Conservation (phyloP, 2,329 filamentous ascomycete species). For the Fusarium sp. region DNA sequence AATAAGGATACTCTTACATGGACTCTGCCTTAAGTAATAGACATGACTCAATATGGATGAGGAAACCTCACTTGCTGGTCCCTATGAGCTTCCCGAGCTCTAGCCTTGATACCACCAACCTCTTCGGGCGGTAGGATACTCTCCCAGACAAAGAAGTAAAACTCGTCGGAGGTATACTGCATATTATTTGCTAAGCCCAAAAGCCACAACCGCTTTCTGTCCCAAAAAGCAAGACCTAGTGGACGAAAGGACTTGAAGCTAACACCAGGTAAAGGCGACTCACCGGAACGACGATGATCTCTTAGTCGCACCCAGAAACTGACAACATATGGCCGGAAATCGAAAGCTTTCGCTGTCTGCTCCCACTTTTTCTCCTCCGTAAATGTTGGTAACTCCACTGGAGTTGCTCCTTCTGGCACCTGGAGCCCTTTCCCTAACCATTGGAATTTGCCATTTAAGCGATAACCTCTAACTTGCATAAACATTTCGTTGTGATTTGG, state of each 20-base stretch:
- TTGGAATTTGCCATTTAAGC: not conserved
- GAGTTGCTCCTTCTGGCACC: not conserved
- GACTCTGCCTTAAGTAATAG: too few species aligned
- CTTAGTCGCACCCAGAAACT: not conserved
- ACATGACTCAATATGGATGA: too few species aligned
- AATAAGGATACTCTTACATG: too few species aligned
- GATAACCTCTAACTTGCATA: not conserved
- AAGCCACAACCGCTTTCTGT: not conserved
- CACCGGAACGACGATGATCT: not conserved
- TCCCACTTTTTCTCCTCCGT: not conserved
- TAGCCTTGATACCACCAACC: not conserved
- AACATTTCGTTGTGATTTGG: not conserved
- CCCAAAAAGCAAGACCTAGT: not conserved
- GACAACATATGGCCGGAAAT: not conserved
- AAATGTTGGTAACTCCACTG: not conserved
- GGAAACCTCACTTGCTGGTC: too few species aligned
- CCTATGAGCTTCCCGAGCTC: not conserved
- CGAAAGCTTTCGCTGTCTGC: not conserved
- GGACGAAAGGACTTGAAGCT: not conserved
- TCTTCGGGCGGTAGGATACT: not conserved
- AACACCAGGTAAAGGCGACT: not conserved
- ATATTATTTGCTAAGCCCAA: not conserved
- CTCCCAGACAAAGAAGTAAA: not conserved
- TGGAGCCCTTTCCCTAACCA: not conserved
- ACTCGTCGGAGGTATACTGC: fast-evolving